Evolutionary conservation across 176 grass and related monocot species (phyloP).

Genomic region (Pontederia paniculata): DNA sequence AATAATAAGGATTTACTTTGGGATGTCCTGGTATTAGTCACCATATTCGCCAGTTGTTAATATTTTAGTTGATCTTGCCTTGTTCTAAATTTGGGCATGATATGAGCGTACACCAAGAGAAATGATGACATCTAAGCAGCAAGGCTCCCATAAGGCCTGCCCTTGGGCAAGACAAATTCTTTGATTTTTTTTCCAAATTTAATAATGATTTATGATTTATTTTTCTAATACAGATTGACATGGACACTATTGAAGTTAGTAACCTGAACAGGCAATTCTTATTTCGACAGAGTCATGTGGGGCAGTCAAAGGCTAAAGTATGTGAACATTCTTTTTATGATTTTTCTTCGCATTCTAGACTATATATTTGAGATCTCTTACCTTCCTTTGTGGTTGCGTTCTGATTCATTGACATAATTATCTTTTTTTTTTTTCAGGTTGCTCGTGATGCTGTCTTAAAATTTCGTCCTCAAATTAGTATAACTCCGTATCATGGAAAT

Average conservation of each 20-base stretch:
- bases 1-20: no score
- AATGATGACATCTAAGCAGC: no score
- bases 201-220: conserved; percentile 2
- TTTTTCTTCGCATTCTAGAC: conserved; percentile 2
- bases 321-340: conserved; percentile 10
- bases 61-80: no score
- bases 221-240: conserved; percentile 63
- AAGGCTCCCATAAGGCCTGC: no score
- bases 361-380: background rate
- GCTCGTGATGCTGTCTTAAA: conserved; percentile 75
- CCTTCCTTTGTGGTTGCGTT: background rate
- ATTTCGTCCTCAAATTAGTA: conserved; percentile 79
- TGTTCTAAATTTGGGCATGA: no score
- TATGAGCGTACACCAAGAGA: no score
- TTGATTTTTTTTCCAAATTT: no score
- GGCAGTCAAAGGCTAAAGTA: conserved; percentile 96
- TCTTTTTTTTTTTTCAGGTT: conserved; percentile 38
- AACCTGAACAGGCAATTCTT: conserved; percentile 98
- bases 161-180: no score
- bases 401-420: conserved; percentile 11
- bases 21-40: no score
- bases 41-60: no score
- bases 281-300: conserved; percentile 91
- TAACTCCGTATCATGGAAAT: conserved; percentile 78
- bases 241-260: conserved; percentile 99